Evolutionary conservation across 345 rosid genomes (phyloP).

Genomic region (Ceriops zippeliana): DNA sequence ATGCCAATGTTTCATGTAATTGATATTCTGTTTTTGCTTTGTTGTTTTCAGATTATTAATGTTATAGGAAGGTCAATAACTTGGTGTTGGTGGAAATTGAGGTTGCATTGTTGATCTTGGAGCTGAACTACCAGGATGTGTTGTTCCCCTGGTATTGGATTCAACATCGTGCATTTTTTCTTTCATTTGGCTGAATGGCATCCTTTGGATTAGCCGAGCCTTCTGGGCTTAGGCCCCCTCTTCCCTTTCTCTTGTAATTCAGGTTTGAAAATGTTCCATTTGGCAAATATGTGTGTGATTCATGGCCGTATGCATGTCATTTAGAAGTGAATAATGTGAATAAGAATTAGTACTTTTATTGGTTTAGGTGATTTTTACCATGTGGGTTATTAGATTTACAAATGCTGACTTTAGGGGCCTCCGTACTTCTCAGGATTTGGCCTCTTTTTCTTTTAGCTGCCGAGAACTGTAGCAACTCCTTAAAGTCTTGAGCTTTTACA

Average conservation of each 20-base stretch:
- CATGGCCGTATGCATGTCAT: no score
- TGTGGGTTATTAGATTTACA: not conserved
- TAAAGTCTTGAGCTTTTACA: conserved; percentile 28
- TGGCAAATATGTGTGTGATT: not conserved
- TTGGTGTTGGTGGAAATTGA: not conserved
- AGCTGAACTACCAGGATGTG: conserved; percentile 56
- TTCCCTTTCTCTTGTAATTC: conserved; percentile 11
- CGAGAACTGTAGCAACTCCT: conserved; percentile 21
- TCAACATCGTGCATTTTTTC: conserved; percentile 41
- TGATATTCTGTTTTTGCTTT: no score
- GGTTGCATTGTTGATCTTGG: conserved; percentile 11
- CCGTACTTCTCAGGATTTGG: conserved; percentile 32
- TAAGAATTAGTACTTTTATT: not conserved
- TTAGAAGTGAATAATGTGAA: not conserved
- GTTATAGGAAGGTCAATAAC: no score
- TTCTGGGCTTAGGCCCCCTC: conserved; percentile 50
- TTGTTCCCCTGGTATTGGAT: conserved; percentile 34
- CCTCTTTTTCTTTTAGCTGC: conserved; percentile 10
- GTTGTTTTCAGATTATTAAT: no score
- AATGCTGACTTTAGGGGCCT: conserved; percentile 12
- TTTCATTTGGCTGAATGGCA: conserved; percentile 92
- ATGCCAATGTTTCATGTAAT: no score
- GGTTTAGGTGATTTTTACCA: not conserved
- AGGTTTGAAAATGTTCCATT: conserved; percentile 19
- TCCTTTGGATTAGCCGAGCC: conserved; percentile 58